Percentiles rank a stretch among this genome's conserved stretches.
Evolutionary conservation across 2,329 filamentous ascomycete genomes (phyloP).

Genomic region (Calonectria leucothoes): DNA sequence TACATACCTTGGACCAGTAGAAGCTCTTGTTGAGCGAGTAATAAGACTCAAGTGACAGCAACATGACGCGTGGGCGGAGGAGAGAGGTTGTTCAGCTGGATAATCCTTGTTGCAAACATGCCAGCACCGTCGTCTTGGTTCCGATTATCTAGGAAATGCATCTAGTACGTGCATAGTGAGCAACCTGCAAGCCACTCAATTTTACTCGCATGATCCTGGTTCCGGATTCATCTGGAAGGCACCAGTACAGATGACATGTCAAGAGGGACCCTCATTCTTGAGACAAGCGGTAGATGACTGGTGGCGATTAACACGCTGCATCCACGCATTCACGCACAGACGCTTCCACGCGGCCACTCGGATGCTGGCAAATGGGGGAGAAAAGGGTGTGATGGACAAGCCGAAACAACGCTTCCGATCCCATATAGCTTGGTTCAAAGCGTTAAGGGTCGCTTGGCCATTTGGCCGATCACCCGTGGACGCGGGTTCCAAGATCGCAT

Average conservation of each 20-base stretch:
- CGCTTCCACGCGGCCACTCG: background rate
- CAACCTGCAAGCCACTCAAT: background rate
- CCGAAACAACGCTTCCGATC: background rate
- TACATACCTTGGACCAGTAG: background rate
- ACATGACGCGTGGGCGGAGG: background rate
- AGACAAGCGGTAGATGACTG: background rate
- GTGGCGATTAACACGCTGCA: background rate
- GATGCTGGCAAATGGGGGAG: background rate
- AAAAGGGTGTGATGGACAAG: background rate
- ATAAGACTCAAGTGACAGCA: background rate
- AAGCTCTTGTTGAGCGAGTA: background rate
- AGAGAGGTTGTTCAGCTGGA: background rate
- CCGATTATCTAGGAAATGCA: background rate
- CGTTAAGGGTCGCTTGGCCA: background rate
- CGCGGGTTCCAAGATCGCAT: constrained; percentile 19
- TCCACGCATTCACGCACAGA: constrained; percentile 7
- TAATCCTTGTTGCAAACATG: background rate
- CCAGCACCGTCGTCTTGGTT: background rate
- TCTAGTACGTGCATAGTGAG: background rate
- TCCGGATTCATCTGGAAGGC: background rate
- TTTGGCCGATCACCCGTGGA: constrained; percentile 19
- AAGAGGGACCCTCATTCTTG: constrained; percentile 6
- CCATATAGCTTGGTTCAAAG: background rate
- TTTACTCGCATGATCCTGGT: background rate
- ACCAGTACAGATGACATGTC: background rate